Evolutionary conservation across 257 asterid species (phyloP).

Genomic region (Paraleonurus japonicus): DNA sequence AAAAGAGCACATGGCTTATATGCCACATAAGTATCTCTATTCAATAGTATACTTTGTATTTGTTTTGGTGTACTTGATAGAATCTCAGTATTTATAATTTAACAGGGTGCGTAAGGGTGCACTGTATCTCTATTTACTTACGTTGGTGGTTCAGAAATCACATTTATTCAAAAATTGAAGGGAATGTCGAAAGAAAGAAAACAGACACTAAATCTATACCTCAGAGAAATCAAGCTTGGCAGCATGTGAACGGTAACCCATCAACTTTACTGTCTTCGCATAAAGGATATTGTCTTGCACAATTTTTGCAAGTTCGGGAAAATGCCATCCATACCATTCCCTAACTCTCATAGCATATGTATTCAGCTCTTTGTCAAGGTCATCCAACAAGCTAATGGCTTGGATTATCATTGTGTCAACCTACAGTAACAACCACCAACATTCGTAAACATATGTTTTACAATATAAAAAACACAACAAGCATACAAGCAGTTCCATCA

Average conservation of each 20-base stretch:
- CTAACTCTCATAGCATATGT: conserved; percentile 95
- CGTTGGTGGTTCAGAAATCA: background rate
- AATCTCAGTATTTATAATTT: background rate
- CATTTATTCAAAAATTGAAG: background rate
- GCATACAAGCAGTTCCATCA: background rate
- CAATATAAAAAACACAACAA: background rate
- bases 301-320: conserved; percentile 92
- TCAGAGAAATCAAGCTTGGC: conserved; percentile 85
- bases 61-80: background rate
- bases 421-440: conserved; percentile 31
- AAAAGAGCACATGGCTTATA: background rate
- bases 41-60: background rate
- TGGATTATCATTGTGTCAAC: conserved; percentile 94
- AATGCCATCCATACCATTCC: conserved; percentile 98
- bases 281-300: conserved; percentile 75
- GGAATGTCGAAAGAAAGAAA: conserved; percentile 4
- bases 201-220: conserved; percentile 36
- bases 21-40: too few species aligned
- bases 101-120: background rate
- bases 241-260: conserved; percentile 83
- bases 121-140: conserved; percentile 22
- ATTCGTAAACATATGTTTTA: background rate
- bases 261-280: conserved; percentile 77
- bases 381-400: conserved; percentile 90
- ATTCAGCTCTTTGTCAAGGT: conserved; percentile 89